Conservation (phyloP, 352 stramenopile genomes). For the Phytophthora ohioensis region DNA sequence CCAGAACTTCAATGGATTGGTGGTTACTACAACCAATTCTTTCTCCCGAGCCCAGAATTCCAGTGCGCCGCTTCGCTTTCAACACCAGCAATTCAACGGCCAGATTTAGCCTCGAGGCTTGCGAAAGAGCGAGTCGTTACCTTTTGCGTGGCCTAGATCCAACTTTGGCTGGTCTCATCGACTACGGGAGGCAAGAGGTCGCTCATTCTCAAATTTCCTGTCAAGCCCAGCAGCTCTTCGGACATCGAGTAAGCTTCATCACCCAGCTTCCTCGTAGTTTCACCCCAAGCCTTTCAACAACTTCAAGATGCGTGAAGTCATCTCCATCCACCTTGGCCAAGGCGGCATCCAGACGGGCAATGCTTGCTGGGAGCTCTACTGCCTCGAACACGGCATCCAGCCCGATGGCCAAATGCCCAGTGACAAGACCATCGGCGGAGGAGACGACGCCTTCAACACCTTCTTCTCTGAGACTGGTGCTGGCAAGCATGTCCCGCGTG, state of each 20-base stretch:
- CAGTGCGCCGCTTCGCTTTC: too few species aligned
- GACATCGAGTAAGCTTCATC: conserved; percentile 12
- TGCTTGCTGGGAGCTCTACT: conserved; percentile 95
- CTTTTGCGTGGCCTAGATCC: neutral
- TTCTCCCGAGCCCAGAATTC: too few species aligned
- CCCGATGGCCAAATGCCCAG: conserved; percentile 78
- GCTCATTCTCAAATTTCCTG: conserved; percentile 12
- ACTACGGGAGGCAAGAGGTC: neutral
- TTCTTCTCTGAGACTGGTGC: conserved; percentile 94
- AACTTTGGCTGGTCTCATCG: neutral
- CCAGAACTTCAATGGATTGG: too few species aligned
- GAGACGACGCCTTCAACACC: conserved; percentile 98
- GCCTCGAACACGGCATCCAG: conserved; percentile 94
- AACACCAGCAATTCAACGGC: neutral
- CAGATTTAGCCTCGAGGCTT: neutral
- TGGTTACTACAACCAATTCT: too few species aligned
- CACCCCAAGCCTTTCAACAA: neutral
- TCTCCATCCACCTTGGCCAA: conserved; percentile 97
- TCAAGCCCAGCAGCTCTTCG: conserved; percentile 2
- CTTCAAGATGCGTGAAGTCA: conserved; percentile 27
- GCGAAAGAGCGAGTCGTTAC: conserved; percentile 13
- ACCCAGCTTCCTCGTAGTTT: conserved; percentile 13
- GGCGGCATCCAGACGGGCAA: conserved; percentile 89
- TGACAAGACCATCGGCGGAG: conserved; percentile 27
- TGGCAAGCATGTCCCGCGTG: conserved; percentile 98